A percentile compares a stretch with the other conserved stretches of the same genome.
Evolutionary conservation across 345 rosid species (phyloP).

Genomic region (Eutrema japonicum): DNA sequence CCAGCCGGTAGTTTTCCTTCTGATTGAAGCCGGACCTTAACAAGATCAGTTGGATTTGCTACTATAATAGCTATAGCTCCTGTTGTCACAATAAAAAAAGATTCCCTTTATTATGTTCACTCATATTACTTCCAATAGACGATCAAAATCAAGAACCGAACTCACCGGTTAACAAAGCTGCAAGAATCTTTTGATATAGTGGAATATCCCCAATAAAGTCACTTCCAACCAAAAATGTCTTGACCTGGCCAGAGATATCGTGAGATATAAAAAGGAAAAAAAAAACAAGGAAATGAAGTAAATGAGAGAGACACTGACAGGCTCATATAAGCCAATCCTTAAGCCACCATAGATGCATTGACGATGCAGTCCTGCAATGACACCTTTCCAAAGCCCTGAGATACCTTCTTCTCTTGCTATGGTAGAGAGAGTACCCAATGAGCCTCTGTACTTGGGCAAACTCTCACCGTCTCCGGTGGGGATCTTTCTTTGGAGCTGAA

Average conservation of each 20-base stretch:
- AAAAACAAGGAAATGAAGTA: constrained; percentile 19
- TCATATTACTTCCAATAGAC: not conserved
- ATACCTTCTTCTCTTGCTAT: constrained; percentile 92
- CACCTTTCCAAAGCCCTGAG: constrained; percentile 88
- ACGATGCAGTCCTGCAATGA: constrained; percentile 87
- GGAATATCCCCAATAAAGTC: constrained; percentile 81
- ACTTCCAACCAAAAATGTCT: constrained; percentile 81
- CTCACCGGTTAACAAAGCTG: constrained; percentile 90
- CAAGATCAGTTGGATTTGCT: constrained; percentile 97
- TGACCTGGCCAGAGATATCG: constrained; percentile 65
- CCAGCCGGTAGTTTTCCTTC: constrained; percentile 92
- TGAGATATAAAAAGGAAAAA: not conserved
- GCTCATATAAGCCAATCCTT: constrained; percentile 88
- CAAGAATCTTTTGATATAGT: constrained; percentile 78
- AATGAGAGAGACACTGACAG: constrained; percentile 57
- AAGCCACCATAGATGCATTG: constrained; percentile 93
- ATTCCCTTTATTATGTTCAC: not conserved
- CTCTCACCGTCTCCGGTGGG: constrained; percentile 55
- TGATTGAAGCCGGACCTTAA: constrained; percentile 92
- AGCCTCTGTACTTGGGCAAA: constrained; percentile 73
- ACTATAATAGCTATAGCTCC: constrained; percentile 89
- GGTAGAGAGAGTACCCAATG: constrained; percentile 73
- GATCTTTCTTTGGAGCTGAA: constrained; percentile 85
- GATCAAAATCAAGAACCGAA: constrained; percentile 28
- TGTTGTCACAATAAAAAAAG: constrained; percentile 40